Evolutionary conservation across 179 eudicot genomes (phyloP), one percentile per base, ranked within the genome.

Genomic region (Actinidia polygama): DNA sequence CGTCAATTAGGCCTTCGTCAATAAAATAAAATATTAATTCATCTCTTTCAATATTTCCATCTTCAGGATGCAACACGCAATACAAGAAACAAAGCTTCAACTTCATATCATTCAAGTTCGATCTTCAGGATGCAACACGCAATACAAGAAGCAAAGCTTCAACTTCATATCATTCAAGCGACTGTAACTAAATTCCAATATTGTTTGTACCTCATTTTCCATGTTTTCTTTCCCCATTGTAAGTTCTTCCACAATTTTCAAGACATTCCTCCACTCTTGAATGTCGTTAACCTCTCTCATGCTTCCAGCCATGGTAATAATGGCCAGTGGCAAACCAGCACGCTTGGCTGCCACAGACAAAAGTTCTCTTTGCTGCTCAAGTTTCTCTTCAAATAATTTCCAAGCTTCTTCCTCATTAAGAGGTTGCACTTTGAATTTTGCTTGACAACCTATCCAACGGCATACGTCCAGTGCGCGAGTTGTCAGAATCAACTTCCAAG

Each of bases 301-400:
- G 66, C 83, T 85, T 79, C 86, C 85, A 1, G 85, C 86, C 68
- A 85, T 75, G 51, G 84, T 80, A 40, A 68, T 82, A 40, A 88
- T 66, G 14, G 75, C 85, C 24, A 84, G 85, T 53, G 90, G 90
- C 68, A 88, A 79, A 68, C 90, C 85, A 1, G 66, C 86, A 54
- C 88, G 85, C 68, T 81, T 79, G 14, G 66, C 79, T 47, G 79
- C 87, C 49, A 88, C 87, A 47, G 55, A 47, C 81, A 40, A 69
- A 61, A 11, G 11, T 21, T 72, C 1, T 30, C 1, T 59, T 19
- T 9, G 10, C n/a, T 73, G 40, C 50, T 67, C 67, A 9, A 77
- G 24, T 77, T 7, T 77, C 50, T 57, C 68, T 1, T 1, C 5
- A 24, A 77, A 77, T 57, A 87, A 81, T 63, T 73, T 79, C 84